Evolutionary conservation across 441 rosid genomes (phyloP), one percentile per base, ranked within the genome.

Genomic region (Eruca vesicaria): DNA sequence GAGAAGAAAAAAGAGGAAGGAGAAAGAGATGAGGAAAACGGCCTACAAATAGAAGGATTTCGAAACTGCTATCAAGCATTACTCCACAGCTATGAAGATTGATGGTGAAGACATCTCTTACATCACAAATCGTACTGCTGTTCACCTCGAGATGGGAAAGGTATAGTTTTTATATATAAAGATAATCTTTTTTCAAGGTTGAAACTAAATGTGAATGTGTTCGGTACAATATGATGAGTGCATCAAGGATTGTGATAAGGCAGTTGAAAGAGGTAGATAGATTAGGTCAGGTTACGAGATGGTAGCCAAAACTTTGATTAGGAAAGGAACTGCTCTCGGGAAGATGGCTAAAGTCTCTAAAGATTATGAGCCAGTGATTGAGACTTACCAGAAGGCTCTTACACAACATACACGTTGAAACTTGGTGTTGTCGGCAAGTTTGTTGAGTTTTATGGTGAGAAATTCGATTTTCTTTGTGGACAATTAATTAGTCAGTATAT

Each of bases 211-310:
- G 63, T 35, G 45, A 3, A n/a, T 33, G 35, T 55, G 73, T 69
- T 56, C 15, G 56, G 11, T 82, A 86, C 26, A 23, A 23, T 23
- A 23, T 23, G 26, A 23, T 23, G 26, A 23, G 26, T 23, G 26
- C 26, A 23, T 89, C 9, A 78, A 90, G 68, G 98, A n/a, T 69
- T 93, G 95, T 79, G 98, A 93, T 68, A 86, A 88, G 84, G 98
- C 97, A 73, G 98, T 93, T 66, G 98, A 93, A 73, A 83, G 93
- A 78, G 98, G 97, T 61, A 88, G 98, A 71, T 95, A 90, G 77
- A 95, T 93, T 16, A 86, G 98, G 72, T 83, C 91, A 6, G 98
- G 90, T 80, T 93, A 31, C 72, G 90, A 89, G 89, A 91, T 93
- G 98, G 53, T 93, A 26, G 95, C 97, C 48, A 88, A 84, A 79